Evolutionary conservation across 116 monocot genomes (phyloP).

Genomic region (Cymodocea nodosa): DNA sequence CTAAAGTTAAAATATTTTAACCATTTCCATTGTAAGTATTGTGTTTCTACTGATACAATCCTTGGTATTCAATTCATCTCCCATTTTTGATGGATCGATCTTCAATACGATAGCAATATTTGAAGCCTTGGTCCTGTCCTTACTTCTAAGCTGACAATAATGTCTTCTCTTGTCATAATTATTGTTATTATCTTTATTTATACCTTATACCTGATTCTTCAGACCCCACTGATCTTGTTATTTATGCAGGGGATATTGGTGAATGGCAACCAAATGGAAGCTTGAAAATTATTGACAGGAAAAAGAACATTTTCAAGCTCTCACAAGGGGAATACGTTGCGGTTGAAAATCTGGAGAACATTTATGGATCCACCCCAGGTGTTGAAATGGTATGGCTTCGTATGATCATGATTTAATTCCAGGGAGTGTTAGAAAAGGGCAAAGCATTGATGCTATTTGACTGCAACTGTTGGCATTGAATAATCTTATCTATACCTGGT

Average conservation of each 20-base stretch:
- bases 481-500: not conserved
- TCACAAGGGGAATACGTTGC: constrained; percentile 98
- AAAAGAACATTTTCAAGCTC: constrained; percentile 96
- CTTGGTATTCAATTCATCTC: no score
- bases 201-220: not conserved
- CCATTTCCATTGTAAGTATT: no score
- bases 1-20: no score
- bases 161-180: not conserved
- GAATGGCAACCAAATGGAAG: constrained; percentile 86
- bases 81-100: no score
- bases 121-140: no score
- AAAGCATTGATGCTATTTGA: not conserved
- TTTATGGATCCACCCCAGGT: constrained; percentile 50
- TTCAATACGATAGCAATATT: no score
- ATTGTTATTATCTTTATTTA: not conserved
- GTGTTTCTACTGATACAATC: no score
- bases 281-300: constrained; percentile 88
- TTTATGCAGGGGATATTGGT: constrained; percentile 66
- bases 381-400: constrained; percentile 49
- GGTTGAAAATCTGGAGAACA: constrained; percentile 90
- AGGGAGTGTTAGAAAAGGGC: not conserved
- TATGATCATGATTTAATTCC: not conserved
- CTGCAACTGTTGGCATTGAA: not conserved
- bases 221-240: not conserved
- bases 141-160: not conserved